Evolutionary conservation across 2,329 filamentous ascomycete species (phyloP), one percentile per base, ranked within the genome.

Genomic region (Fusarium sp.): DNA sequence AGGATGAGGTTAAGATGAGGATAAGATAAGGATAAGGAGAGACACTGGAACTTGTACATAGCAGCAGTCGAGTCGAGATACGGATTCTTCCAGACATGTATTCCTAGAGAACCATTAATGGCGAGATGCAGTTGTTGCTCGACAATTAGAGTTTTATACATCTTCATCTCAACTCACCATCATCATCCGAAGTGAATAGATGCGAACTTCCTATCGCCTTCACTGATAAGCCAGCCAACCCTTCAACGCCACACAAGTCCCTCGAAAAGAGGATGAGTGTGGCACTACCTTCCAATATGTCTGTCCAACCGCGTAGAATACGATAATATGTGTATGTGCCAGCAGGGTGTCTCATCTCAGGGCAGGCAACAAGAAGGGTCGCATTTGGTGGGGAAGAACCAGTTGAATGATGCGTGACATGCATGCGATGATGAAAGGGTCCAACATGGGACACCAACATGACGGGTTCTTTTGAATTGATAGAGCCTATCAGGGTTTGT

Each of bases 301-400:
- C 14, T 43, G 43, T 21, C 28, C 21, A 24, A 12, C 21, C 14
- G 11, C 30, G 17, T 10, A 23, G 43, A 8, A 40, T 38, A 43
- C 23, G 36, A 49, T 23, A 15, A 12, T 36, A 30, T 21, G 39
- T 42, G 39, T 36, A 30, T 21, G 39, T 42, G 39, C 30, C 52
- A 32, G 24, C 50, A 47, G 34, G 20, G 17, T 39, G 20, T 57
- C 39, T 59, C 46, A 20, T 57, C 34, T 59, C 54, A 54, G 39
- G 58, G 28, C 54, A 63, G 49, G 39, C 32, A 46, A 20, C 28
- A 51, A 19, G 21, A 42, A 53, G 26, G 54, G 53, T 64, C 30
- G 39, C 34, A 54, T 65, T 45, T 48, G 38, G 51, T 48, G 58
- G 48, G 56, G 46, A 50, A 53, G 30, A 46, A 21, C 8, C 43